These are phyloP conservation scores for grape (Vitis vinifera) DNA, from an alignment of 164 flowering plant species.

Conservation along the genomic window DNA sequence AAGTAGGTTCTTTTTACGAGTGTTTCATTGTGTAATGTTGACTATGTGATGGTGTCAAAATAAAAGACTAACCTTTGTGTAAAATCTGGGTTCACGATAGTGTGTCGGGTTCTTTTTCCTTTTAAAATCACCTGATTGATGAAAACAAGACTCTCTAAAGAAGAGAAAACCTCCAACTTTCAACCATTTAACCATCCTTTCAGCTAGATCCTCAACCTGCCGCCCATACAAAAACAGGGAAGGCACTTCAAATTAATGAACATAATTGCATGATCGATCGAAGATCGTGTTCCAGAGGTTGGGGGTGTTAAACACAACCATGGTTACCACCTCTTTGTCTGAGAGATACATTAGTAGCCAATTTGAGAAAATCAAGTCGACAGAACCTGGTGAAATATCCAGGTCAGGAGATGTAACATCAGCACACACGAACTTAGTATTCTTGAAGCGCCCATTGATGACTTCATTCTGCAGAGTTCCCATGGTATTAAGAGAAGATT, in stretches of 20 bases:
- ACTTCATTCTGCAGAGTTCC: constrained; percentile 65
- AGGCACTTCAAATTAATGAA: not conserved
- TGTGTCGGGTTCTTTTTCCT: constrained; percentile 84
- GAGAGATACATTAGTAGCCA: constrained; percentile 97
- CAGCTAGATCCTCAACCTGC: constrained; percentile 73
- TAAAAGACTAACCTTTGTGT: constrained; percentile 66
- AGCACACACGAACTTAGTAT: constrained; percentile 83
- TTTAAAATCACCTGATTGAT: constrained; percentile 88
- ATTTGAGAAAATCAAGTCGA: constrained; percentile 89
- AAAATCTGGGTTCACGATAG: constrained; percentile 89
- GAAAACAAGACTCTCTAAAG: constrained; percentile 95
- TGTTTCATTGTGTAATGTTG: too few species aligned
- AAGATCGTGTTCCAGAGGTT: too few species aligned
- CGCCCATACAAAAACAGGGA: not conserved
- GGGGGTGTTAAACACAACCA: too few species aligned
- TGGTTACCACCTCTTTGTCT: constrained; percentile 69
- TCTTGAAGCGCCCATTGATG: constrained; percentile 73
- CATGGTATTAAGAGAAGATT: not conserved
- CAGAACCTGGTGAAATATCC: constrained; percentile 56
- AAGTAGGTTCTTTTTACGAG: not conserved
- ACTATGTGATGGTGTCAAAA: not conserved
- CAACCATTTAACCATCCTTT: constrained; percentile 83
- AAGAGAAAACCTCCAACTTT: constrained; percentile 89
- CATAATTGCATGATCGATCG: too few species aligned
- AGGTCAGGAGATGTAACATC: constrained; percentile 86